phyloP scores from a whole-genome alignment of 441 rosid genomes.

The Pelargonium cotyledonis region DNA sequence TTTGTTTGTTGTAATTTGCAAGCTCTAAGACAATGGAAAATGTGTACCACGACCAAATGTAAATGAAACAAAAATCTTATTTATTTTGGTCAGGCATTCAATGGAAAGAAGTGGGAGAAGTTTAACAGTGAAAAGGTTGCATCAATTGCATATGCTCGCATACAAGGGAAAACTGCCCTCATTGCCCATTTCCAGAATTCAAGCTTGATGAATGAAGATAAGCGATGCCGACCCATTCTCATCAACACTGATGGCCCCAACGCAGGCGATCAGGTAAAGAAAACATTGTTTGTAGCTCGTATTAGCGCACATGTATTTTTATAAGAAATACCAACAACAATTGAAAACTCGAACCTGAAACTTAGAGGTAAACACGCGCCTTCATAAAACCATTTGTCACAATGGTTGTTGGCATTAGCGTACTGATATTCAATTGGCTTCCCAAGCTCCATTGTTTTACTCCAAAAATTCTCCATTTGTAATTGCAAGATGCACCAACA shows the following conservation, averaged over 20 bases:
- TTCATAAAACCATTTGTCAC: neutral
- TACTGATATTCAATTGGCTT: no score
- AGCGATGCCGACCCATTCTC: conserved; percentile 68
- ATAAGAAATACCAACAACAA: neutral
- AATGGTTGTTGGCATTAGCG: no score
- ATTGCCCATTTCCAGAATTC: conserved; percentile 72
- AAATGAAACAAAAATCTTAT: neutral
- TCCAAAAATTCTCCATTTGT: no score
- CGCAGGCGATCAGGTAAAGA: conserved; percentile 62
- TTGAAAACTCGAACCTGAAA: neutral
- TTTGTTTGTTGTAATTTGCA: conserved; percentile 18
- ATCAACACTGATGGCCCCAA: conserved; percentile 68
- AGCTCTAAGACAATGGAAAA: neutral
- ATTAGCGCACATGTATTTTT: no score
- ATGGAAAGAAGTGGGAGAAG: conserved; percentile 79
- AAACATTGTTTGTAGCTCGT: neutral
- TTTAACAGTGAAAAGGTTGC: conserved; percentile 77
- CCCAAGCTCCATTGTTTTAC: no score
- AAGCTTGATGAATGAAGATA: conserved; percentile 76
- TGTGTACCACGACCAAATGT: conserved; percentile 6
- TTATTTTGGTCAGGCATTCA: conserved; percentile 39
- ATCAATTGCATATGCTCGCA: conserved; percentile 62
- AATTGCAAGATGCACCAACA: no score
- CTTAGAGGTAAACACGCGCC: neutral
- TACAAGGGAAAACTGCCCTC: conserved; percentile 67